Base-by-base conservation (phyloP, 2,329 filamentous ascomycete genomes). In the Penicillium vulpinum region DNA sequence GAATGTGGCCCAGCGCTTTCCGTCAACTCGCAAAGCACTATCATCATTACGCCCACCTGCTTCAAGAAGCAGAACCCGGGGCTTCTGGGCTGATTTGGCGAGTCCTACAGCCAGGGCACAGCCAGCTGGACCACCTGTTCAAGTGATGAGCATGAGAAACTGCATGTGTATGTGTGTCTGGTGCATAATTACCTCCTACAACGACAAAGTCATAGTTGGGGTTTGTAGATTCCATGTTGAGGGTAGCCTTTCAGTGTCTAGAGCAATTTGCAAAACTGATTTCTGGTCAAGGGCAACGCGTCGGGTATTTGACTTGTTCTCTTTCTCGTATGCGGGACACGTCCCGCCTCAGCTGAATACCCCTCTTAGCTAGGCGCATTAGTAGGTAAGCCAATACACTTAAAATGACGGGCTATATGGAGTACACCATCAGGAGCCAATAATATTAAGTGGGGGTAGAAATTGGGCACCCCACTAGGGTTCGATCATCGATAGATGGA, bases 21-120 rank as follows among this genome's bases (percentile, higher is more conserved):
- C 83, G 46, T 80, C 78, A 13, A 82, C 76, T 2, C 80, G 79
- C 9, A 81, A 73, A 9, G 74, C 68, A 5, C 68, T 73, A 56
- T 82, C 78, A 2, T 79, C 76, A 46, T 85, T 82, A 8, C 66
- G 62, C 2, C 76, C 72, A 11, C 86, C 86, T 1, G 85, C 85
- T 70, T 88, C 86, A 2, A 88, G 71, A 1, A 89, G 77, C 2
- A 88, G 78, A 1, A 88, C 80, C 0, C 68, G 76, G 0, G 85
- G 85, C 9, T 71, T 75, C 35, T 76, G 75, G 0, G 75, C 36
- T 0, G 81, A 73, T 18, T 75, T 70, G 2, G 83, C 79, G 4
- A 88, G 79, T 0, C 76, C 73, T 1, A 80, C 72, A 0, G 86
- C 85, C 15, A 88, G 66, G 1, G 81, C 74, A 47, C 81, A 81